These are phyloP conservation scores for Penicillium aurantiogriseum DNA, from an alignment of 2,329 filamentous ascomycete species.

Conservation along the genomic window DNA sequence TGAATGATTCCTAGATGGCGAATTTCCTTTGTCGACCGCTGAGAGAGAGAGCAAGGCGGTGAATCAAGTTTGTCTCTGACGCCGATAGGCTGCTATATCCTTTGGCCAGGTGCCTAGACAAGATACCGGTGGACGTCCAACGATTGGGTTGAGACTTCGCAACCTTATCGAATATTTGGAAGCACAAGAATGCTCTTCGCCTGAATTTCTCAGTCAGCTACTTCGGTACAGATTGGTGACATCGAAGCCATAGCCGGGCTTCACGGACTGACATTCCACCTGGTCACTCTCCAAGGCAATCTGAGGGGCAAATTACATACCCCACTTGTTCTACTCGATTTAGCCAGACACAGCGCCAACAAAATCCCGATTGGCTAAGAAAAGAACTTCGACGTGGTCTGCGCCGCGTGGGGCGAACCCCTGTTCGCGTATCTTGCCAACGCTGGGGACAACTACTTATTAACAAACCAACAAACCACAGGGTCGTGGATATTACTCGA, in stretches of 20 bases:
- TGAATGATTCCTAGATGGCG: constrained; percentile 13
- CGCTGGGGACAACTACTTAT: background rate
- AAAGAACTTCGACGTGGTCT: background rate
- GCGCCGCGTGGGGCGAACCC: background rate
- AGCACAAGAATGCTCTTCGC: background rate
- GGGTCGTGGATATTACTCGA: background rate
- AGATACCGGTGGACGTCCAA: background rate
- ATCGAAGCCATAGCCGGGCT: background rate
- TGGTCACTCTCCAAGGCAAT: background rate
- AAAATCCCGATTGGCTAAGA: background rate
- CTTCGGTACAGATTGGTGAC: background rate
- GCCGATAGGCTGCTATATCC: too few species aligned
- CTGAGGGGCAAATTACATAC: background rate
- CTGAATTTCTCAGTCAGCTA: background rate
- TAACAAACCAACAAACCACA: background rate
- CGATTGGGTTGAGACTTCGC: background rate
- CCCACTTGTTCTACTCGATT: background rate
- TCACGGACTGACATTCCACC: background rate
- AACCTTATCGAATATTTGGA: background rate
- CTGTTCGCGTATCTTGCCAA: background rate
- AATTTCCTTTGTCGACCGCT: background rate
- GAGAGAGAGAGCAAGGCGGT: too few species aligned
- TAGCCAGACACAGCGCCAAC: background rate
- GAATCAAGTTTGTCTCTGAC: too few species aligned
- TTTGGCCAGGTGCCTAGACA: too few species aligned